Evolutionary conservation across 2,329 filamentous ascomycete genomes (phyloP), one percentile per base, ranked within the genome.

Genomic region (Aspergillus puulaauensis): DNA sequence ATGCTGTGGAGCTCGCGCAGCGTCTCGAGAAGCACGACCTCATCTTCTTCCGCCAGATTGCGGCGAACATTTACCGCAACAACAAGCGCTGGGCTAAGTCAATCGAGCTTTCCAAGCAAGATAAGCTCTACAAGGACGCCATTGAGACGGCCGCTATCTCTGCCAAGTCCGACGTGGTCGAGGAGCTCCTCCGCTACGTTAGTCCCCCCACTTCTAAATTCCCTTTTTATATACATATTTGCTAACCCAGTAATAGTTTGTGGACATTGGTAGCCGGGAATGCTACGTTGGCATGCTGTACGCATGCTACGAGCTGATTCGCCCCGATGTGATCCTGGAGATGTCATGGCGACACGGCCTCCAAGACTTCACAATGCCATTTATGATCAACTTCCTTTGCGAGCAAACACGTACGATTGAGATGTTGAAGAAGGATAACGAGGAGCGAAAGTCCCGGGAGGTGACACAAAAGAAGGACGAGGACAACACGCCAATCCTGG

Each of bases 231-330:
- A 17, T 27, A 24, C 14, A 8, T 11, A n/a, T 51, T 43, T 57
- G 59, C 76, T 81, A 72, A 81, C 62, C 19, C 19, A 12, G 56
- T 41, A 48, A 2, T 73, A 98, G 93, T 99, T 99, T 68, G 95
- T 99, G 70, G 95, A 99, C 73, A 97, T 99, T 78, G 95, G 96
- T 68, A 96, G 93, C 82, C 92, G 93, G 62, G 95, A 99, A 77
- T 99, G 95, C 84, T 99, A 96, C 74, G 95, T 97, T n/a, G 96
- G 93, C 72, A 99, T 99, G 93, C 85, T 99, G 49, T 99, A 99
- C 73, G 89, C 96, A 52, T 99, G 95, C 83, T 96, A 99, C 78
- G 95, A 98, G 59, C 89, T 99, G 61, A 93, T 99, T 67, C 91
- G 91, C 17, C 89, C 96, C 3, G 92, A 98, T 71, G 82, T 96